Evolutionary conservation across 805 yeast species (phyloP).

Genomic region (Cyberlindnera mycetangii): DNA sequence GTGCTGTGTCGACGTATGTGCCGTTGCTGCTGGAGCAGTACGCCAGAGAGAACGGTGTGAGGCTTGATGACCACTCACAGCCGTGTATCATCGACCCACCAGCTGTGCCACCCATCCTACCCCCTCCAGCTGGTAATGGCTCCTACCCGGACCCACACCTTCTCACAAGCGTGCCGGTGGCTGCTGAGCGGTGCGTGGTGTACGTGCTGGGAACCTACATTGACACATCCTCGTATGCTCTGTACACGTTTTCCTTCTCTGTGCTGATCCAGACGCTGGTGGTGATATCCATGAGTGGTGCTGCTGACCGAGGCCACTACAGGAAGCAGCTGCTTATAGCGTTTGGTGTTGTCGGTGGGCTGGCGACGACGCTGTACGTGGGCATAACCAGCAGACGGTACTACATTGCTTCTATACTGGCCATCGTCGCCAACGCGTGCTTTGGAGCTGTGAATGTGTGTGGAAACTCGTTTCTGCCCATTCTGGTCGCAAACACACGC

Average conservation of each 20-base stretch:
- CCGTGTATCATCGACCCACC: slow-evolving; percentile 47
- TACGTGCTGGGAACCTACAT: slow-evolving; percentile 44
- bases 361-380: slow-evolving; percentile 47
- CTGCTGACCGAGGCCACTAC: slow-evolving; percentile 61
- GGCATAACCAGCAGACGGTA: slow-evolving; percentile 38
- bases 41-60: slow-evolving; percentile 72
- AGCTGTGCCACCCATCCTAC: slow-evolving; percentile 11
- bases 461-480: slow-evolving; percentile 71
- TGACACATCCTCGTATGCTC: slow-evolving; percentile 71
- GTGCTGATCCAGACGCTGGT: slow-evolving; percentile 69
- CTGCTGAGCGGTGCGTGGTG: slow-evolving; percentile 43
- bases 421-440: slow-evolving; percentile 62
- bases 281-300: slow-evolving; percentile 72
- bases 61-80: slow-evolving; percentile 50
- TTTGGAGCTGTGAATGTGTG: slow-evolving; percentile 80
- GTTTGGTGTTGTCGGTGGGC: slow-evolving; percentile 59
- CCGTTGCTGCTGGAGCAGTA: slow-evolving; percentile 69
- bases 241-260: slow-evolving; percentile 70
- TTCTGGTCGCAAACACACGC: slow-evolving; percentile 43
- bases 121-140: slow-evolving; percentile 10
- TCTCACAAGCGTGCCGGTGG: slow-evolving; percentile 4
- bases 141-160: not conserved
- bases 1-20: slow-evolving; percentile 75
- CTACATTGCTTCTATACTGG: slow-evolving; percentile 52
- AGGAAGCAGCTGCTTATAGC: slow-evolving; percentile 52